Base-by-base conservation (phyloP, 352 stramenopile species). In the Globisporangium alternatum region DNA sequence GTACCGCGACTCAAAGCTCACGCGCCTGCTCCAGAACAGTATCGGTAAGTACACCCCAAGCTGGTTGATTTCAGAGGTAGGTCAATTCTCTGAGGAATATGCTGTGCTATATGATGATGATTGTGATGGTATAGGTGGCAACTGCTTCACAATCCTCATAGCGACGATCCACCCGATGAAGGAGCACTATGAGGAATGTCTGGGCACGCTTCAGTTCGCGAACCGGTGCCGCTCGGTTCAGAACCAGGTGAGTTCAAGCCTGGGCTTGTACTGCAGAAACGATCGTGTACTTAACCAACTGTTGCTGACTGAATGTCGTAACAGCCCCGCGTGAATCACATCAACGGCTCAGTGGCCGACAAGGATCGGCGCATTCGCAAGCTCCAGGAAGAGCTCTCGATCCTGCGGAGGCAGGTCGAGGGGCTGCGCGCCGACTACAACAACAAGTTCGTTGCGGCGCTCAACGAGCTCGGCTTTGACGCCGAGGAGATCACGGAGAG, bases 221-320 rank as follows among this genome's bases (percentile, higher is more conserved):
- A 97, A 97, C 55, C 83, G 89, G 28, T 97, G 88, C 62, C 86
- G 91, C 65, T 96, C 88, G 1, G 91, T 97, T 39, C 84, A 96
- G 48, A 97, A 97, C 60, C 84, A 97, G 48, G 80, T n/a, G n/a
- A n/a, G n/a, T n/a, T n/a, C 49, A 49, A 53, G 41, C 41, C 8
- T 28, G 28, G 58, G 41, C 35, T 39, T n/a, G n/a, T n/a, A n/a
- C n/a, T n/a, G n/a, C n/a, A n/a, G n/a, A n/a, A n/a, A n/a, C n/a
- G n/a, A n/a, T n/a, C n/a, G n/a, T 44, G 37, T 51, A n/a, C 17
- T 47, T 7, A 21, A 62, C 69, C 19, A 62, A 62, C 21, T 15
- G 41, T 37, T 37, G 28, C 9, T 2, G 7, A 33, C 1, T 55
- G 17, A n/a, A 33, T 30, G 10, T 13, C 17, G 41, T 57, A 0